Evolutionary conservation across 306 rosid genomes (phyloP).

Genomic region (Gleditsia sinensis): DNA sequence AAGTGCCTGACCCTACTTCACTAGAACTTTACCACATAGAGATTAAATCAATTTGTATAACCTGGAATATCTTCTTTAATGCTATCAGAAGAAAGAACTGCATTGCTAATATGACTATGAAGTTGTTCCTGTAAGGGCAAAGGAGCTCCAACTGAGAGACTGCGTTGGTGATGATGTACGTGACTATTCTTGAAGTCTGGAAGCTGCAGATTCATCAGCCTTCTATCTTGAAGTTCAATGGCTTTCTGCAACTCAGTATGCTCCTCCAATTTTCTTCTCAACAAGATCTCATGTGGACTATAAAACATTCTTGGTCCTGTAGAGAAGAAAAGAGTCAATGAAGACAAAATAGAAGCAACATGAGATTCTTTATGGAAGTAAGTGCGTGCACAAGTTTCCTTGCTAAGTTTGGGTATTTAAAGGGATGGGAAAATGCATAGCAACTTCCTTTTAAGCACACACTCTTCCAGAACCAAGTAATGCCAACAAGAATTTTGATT

Average conservation of each 20-base stretch:
- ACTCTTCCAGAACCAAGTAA: not conserved
- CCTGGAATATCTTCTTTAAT: slow-evolving; percentile 62
- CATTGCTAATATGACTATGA: slow-evolving; percentile 46
- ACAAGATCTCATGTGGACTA: slow-evolving; percentile 63
- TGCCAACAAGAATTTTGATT: slow-evolving; percentile 36
- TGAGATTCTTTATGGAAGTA: slow-evolving; percentile 14
- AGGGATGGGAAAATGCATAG: slow-evolving; percentile 6
- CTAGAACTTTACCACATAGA: not conserved
- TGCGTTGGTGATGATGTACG: slow-evolving; percentile 74
- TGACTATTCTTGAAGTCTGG: slow-evolving; percentile 74
- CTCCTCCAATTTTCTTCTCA: slow-evolving; percentile 79
- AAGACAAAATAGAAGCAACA: slow-evolving; percentile 16
- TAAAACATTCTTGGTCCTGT: slow-evolving; percentile 72
- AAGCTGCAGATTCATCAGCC: slow-evolving; percentile 83
- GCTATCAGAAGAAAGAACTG: slow-evolving; percentile 52
- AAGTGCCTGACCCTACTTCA: not conserved
- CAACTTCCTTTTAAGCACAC: slow-evolving; percentile 1
- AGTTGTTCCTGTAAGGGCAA: slow-evolving; percentile 50
- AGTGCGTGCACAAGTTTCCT: not conserved
- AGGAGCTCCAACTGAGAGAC: slow-evolving; percentile 71
- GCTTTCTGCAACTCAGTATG: slow-evolving; percentile 86
- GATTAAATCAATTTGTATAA: slow-evolving; percentile 33
- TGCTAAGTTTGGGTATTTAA: not conserved
- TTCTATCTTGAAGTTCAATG: slow-evolving; percentile 81
- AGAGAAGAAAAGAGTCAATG: slow-evolving; percentile 12